Base-by-base conservation (phyloP, 2,329 filamentous ascomycete genomes). In the Fusarium euwallaceae region DNA sequence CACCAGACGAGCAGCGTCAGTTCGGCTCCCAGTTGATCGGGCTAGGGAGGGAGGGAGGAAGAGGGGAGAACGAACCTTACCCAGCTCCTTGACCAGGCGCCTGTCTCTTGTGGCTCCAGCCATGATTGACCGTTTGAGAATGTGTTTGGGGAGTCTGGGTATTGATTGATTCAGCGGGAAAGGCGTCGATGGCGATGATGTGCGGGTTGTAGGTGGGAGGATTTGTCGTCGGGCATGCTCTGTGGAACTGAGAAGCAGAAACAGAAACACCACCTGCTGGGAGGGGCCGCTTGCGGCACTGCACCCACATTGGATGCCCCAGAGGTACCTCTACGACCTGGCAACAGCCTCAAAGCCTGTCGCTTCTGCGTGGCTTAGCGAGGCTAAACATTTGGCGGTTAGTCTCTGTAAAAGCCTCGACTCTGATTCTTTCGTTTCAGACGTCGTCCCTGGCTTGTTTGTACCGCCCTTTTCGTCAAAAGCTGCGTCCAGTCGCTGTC, bases 51-150 rank as follows among this genome's bases (percentile, higher is more conserved):
- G 29, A 55, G 62, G 39, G 41, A 43, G n/a, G 39, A n/a, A 32
- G 41, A 59, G 51, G 22, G n/a, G 22, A 64, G 27, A 53, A 69
- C 78, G 45, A 71, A 90, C 89, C 86, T 91, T 92, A 45, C 80
- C 79, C 36, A 91, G 83, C 83, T 92, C 90, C 80, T 92, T 92
- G 53, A 85, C 84, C 71, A 92, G 80, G 43, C 90, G 85, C 80
- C 91, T 91, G 20, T 86, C 83, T 64, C 89, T 88, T 73, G 89
- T 86, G 68, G 81, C 83, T 68, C 86, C 84, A 71, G 82, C 78
- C 84, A 85, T 86, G 66, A 61, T 71, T 51, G 43, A 68, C 67
- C 39, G 65, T 66, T 48, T 69, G 32, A 12, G 48, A 43, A 39
- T 58, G 27, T 45, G 24, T 64, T 70, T 59, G 39, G 24, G 9